These are phyloP conservation scores for Trichoderma sp. DNA, from an alignment of 2,329 filamentous ascomycete genomes.

Conservation along the genomic window DNA sequence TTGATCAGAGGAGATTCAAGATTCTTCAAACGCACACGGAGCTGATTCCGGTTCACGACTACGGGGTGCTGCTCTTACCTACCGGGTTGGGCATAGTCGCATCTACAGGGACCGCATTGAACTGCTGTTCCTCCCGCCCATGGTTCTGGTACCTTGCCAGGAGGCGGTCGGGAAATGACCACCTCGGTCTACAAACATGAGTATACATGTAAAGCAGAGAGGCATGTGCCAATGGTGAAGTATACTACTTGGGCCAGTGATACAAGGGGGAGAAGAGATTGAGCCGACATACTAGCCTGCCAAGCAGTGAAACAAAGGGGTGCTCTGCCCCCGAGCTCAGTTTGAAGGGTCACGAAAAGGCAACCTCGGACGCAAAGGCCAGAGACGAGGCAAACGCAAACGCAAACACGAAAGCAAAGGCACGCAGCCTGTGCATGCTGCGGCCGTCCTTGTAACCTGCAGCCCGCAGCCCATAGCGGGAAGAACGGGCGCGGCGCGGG, in stretches of 20 bases:
- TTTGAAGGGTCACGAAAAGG: neutral
- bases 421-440: slow-evolving; percentile 38
- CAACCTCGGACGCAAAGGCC: neutral
- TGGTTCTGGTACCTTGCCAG: neutral
- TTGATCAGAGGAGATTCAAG: neutral
- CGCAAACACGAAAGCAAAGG: slow-evolving; percentile 2
- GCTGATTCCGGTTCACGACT: neutral
- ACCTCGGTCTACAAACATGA: neutral
- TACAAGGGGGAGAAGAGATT: neutral
- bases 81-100: neutral
- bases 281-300: neutral
- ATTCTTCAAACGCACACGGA: neutral
- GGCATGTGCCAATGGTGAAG: neutral
- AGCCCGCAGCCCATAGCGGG: slow-evolving; percentile 28
- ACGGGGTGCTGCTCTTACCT: neutral
- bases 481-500: slow-evolving; percentile 32
- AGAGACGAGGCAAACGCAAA: neutral
- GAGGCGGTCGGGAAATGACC: neutral
- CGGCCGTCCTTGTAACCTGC: slow-evolving; percentile 40
- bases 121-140: neutral
- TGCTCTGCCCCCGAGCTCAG: neutral
- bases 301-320: neutral
- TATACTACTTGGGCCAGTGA: neutral
- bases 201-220: neutral
- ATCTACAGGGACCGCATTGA: neutral